Evolutionary conservation across 2,329 filamentous ascomycete genomes (phyloP), one percentile per base, ranked within the genome.

Genomic region (Cladobotryum mycophilum): DNA sequence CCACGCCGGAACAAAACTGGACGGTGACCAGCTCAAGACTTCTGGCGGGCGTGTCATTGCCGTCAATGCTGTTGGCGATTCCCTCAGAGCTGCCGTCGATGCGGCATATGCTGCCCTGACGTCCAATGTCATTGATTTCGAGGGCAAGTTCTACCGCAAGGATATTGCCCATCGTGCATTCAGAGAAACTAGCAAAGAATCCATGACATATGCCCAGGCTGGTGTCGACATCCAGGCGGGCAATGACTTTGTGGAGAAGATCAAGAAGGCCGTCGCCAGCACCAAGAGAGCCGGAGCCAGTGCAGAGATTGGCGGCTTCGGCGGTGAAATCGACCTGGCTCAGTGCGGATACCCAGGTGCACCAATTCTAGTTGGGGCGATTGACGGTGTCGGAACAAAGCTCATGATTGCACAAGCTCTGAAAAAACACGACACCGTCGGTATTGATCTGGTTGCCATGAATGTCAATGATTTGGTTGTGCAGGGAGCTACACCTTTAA

Each of bases 381-480:
- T 96, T 57, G 93, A 99, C 65, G 93, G 93, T 47, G 90, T 97
- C 36, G 93, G 92, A 53, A 97, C 92, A 45, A 97, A 97, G 75
- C 85, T 97, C 61, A 95, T 95, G 78, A 89, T 99, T 62, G 93
- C 93, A 0, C 92, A 96, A 66, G 81, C 84, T 12, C 88, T 95
- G 74, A 80, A 84, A 60, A 89, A 95, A 71, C 93, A 96, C 70
- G 85, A 92, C 68, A 96, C 91, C 3, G 92, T 99, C 11, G 93
- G 93, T 54, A 90, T 99, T 60, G 93, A 99, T 66, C 80, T 99
- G 35, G 93, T 99, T 4, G 93, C 93, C 58, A 97, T 97, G 92
- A 97, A 96, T 68, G 93, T 97, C 65, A 99, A 99, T 69, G 93
- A 99, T 64, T 79, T 99, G 0, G 85, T 99, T 47, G 93, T 97